A percentile compares a stretch with the other conserved stretches of the same genome.
Conservation (phyloP, 306 rosid species). For the Comarum palustre region DNA sequence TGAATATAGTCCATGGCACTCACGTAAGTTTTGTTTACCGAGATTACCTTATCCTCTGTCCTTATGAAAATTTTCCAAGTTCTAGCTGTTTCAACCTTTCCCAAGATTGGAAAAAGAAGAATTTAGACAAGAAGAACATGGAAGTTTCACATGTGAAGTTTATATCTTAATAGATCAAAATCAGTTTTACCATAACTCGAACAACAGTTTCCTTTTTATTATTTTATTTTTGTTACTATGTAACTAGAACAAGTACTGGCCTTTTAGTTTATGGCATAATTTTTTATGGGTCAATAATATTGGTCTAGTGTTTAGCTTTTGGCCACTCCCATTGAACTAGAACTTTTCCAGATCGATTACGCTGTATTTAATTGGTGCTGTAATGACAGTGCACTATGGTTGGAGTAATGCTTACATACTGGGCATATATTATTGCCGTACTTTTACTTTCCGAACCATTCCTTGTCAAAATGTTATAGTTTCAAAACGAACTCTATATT, state of each 20-base stretch:
- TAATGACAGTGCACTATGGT: background rate
- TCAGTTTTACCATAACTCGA: background rate
- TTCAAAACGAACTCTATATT: background rate
- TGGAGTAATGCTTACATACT: background rate
- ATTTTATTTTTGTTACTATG: background rate
- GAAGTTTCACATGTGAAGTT: background rate
- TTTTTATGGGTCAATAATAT: background rate
- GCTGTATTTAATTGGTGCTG: background rate
- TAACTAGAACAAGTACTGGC: background rate
- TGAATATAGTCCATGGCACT: slow-evolving; percentile 68
- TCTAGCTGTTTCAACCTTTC: background rate
- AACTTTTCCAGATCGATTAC: background rate
- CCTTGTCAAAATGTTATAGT: background rate
- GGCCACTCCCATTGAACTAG: background rate
- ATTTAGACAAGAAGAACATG: background rate
- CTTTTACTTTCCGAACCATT: background rate
- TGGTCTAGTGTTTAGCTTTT: background rate
- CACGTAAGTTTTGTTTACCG: slow-evolving; percentile 39
- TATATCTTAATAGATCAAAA: background rate
- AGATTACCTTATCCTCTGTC: slow-evolving; percentile 9
- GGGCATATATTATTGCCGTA: background rate
- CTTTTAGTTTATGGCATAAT: background rate
- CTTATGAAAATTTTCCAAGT: background rate
- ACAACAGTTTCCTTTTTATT: background rate
- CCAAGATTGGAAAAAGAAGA: background rate